These are phyloP conservation scores for Thielaviopsis euricoi DNA, from an alignment of 2,329 filamentous ascomycete genomes.

Conservation along the genomic window DNA sequence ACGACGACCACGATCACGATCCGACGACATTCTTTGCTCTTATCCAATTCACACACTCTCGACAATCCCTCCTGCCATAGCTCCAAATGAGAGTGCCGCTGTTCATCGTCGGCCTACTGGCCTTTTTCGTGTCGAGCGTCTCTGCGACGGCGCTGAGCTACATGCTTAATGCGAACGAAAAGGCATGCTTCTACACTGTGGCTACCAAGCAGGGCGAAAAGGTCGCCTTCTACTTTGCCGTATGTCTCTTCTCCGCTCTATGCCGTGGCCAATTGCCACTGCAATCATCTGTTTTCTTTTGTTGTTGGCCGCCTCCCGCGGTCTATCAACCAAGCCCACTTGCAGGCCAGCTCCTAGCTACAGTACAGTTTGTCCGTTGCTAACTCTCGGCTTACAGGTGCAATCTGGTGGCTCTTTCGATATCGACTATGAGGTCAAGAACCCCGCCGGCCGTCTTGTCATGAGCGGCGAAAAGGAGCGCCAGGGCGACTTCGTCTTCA, in stretches of 20 bases:
- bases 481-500: conserved; percentile 96
- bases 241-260: conserved; percentile 28
- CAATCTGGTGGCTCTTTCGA: conserved; percentile 98
- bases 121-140: conserved; percentile 51
- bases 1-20: neutral
- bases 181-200: conserved; percentile 82
- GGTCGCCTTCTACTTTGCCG: conserved; percentile 96
- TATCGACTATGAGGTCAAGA: conserved; percentile 78
- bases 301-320: no score
- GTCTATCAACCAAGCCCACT: no score
- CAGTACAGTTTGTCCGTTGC: neutral
- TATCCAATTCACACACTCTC: neutral
- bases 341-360: no score
- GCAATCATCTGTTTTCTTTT: neutral
- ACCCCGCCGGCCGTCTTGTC: conserved; percentile 65
- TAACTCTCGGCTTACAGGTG: conserved; percentile 39
- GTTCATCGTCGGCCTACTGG: conserved; percentile 51
- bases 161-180: conserved; percentile 77
- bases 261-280: neutral
- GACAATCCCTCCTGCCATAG: neutral
- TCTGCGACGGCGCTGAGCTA: conserved; percentile 89
- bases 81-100: conserved; percentile 46
- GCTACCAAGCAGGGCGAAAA: conserved; percentile 69
- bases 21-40: neutral
- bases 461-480: conserved; percentile 78